Percentiles rank a stretch among this genome's conserved stretches.
These are phyloP conservation scores for Neurospora sp. DNA, from an alignment of 2,329 filamentous ascomycete species.

Conservation along the genomic window DNA sequence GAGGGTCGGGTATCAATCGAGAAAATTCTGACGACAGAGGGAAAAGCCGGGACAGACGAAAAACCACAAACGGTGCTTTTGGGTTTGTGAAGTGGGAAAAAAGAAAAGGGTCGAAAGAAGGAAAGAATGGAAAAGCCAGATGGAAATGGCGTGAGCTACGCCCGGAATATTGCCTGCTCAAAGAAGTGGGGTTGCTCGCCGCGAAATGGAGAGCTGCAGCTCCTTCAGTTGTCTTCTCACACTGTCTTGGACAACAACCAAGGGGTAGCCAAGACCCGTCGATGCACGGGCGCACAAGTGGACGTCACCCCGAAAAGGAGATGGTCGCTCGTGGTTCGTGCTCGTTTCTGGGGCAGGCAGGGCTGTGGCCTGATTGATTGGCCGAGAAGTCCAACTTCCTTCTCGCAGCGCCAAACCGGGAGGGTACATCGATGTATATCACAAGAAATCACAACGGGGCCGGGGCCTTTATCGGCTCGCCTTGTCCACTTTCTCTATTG, in stretches of 20 bases:
- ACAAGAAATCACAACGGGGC: background rate
- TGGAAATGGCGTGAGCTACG: background rate
- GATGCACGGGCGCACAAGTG: background rate
- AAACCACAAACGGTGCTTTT: background rate
- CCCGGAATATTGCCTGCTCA: background rate
- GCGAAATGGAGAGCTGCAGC: background rate
- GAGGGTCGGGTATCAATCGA: background rate
- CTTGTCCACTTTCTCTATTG: background rate
- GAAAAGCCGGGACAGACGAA: background rate
- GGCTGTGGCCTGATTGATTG: background rate
- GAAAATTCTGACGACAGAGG: background rate
- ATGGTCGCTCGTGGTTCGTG: background rate
- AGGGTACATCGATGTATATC: background rate
- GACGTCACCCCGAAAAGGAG: background rate
- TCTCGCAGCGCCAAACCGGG: background rate
- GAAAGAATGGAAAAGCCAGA: background rate
- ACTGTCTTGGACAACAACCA: background rate
- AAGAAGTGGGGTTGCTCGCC: background rate
- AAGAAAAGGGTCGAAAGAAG: background rate
- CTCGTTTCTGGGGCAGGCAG: background rate
- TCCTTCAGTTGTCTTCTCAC: background rate
- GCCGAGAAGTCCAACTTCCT: background rate
- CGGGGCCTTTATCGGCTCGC: background rate
- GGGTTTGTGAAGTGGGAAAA: background rate
- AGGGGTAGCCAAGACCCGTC: background rate